Conservation (phyloP, 176 grass and related monocot genomes). For the Tuctoria greenei region DNA sequence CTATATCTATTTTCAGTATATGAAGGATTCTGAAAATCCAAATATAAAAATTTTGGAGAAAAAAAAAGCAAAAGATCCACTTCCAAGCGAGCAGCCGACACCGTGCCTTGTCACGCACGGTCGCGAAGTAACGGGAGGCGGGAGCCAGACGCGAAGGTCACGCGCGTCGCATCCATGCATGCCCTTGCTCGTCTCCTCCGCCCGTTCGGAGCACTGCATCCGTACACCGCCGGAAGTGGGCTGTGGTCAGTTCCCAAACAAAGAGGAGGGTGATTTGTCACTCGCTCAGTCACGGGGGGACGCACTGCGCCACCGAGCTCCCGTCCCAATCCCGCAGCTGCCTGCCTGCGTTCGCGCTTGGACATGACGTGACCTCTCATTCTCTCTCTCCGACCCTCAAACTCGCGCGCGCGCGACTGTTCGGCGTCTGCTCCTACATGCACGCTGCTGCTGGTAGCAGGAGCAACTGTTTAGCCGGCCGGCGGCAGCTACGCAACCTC, state of each 20-base stretch:
- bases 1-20: too few species aligned
- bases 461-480: constrained; percentile 20
- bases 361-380: constrained; percentile 43
- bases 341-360: background rate
- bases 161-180: constrained; percentile 52
- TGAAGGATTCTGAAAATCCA: too few species aligned
- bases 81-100: too few species aligned
- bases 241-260: constrained; percentile 21
- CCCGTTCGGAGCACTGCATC: background rate
- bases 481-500: constrained; percentile 35
- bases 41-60: too few species aligned
- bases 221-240: constrained; percentile 29
- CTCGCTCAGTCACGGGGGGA: background rate
- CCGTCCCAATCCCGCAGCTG: background rate
- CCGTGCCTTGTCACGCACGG: too few species aligned
- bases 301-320: background rate
- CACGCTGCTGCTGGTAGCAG: background rate
- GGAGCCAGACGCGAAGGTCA: too few species aligned
- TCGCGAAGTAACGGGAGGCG: background rate
- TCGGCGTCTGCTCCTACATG: background rate
- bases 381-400: background rate
- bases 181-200: background rate
- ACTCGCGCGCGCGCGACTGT: background rate
- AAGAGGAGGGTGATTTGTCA: background rate
- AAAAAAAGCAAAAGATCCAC: too few species aligned